Evolutionary conservation across 2,329 filamentous ascomycete species (phyloP), one percentile per base, ranked within the genome.

Genomic region (Penicillium sp.): DNA sequence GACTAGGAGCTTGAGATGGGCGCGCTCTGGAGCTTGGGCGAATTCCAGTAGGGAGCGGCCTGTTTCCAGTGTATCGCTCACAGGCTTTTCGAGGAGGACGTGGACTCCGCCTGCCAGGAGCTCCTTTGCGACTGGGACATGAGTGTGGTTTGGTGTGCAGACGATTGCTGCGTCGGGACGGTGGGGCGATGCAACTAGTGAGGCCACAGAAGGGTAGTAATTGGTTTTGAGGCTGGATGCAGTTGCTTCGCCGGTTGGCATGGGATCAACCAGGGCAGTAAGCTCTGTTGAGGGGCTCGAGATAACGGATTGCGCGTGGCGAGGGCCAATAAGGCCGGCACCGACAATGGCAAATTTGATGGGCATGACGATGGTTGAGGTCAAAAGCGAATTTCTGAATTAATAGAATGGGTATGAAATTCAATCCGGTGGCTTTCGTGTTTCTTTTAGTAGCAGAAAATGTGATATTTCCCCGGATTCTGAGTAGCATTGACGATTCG

Each of bases 121-220:
- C 38, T 79, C 72, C n/a, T 73, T 75, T 3, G 80, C 71, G 1
- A 85, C 56, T 0, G 77, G 47, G 5, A 82, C 81, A 55, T 86
- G 83, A 0, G 80, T 84, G 60, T 80, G 75, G 60, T 85, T 86
- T 3, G 83, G 83, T 0, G 82, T 85, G 72, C 82, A 83, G 46
- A 85, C 76, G 39, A 85, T 79, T 23, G 82, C 82, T 35, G 78
- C 82, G 46, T 82, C 76, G 12, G 81, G 80, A n/a, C 69, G 72
- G 41, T 68, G 50, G 40, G 59, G 45, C 1, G 7, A 75, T 6
- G 65, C 59, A 0, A 85, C 62, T 57, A 85, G 73, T 0, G 71
- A 68, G 3, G 73, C 48, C 3, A 84, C 67, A 4, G 77, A 73
- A 1, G 64, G 21, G 58, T 73, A 80, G 52, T 75, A 66, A 7